Evolutionary conservation across 495 filamentous ascomycete species (phyloP).

Genomic region (Penicillium robsamsonii): DNA sequence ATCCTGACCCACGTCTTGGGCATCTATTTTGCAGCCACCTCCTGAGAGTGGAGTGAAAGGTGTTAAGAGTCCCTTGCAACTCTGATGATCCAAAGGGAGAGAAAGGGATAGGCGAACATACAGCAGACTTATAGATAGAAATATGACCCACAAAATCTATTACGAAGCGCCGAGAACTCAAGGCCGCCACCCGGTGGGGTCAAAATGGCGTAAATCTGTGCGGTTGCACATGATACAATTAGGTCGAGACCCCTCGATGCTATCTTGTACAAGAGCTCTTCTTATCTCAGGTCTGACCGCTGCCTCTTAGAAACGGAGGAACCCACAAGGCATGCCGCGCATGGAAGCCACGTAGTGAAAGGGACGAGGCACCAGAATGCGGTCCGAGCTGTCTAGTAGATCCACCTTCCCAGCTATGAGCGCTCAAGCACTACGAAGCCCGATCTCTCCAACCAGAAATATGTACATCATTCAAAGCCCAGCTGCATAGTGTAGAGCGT

Average conservation of each 20-base stretch:
- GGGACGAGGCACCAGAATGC: not conserved
- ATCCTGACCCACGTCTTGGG: constrained; percentile 6
- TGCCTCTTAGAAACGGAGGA: constrained; percentile 11
- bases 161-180: constrained; percentile 19
- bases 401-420: too few relatives aligned
- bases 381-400: not conserved
- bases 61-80: not conserved
- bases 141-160: constrained; percentile 11
- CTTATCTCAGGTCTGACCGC: constrained; percentile 11
- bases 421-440: too few relatives aligned
- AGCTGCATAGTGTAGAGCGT: too few relatives aligned
- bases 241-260: not conserved
- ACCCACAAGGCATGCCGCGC: constrained; percentile 14
- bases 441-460: too few relatives aligned
- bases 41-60: constrained; percentile 6
- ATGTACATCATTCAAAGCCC: too few relatives aligned
- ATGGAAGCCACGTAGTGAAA: not conserved
- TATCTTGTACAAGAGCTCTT: not conserved
- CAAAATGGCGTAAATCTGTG: not conserved
- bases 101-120: constrained; percentile 5
- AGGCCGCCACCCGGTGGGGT: constrained; percentile 19
- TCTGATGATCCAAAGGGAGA: not conserved
- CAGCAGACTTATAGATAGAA: constrained; percentile 22
- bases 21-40: constrained; percentile 1
- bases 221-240: constrained; percentile 2